Evolutionary conservation across 768 basidiomycete genomes (phyloP).

Genomic region (Collybia sordida): DNA sequence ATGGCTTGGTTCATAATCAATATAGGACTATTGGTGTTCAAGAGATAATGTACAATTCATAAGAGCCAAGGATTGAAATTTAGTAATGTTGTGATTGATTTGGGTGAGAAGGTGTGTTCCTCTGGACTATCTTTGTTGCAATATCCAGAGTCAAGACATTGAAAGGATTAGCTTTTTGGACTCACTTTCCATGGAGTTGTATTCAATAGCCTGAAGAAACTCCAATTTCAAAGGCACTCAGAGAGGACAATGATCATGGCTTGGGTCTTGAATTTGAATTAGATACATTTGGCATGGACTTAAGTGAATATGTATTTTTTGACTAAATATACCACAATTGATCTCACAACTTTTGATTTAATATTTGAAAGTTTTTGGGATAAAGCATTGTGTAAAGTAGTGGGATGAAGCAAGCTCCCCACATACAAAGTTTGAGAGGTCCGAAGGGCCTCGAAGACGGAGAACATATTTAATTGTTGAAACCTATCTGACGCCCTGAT

Average conservation of each 20-base stretch:
- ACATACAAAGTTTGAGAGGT: neutral
- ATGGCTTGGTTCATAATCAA: slow-evolving; percentile 9
- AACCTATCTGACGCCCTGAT: neutral
- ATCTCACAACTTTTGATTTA: neutral
- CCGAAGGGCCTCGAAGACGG: neutral
- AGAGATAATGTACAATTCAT: too few relatives aligned
- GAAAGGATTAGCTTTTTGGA: too few relatives aligned
- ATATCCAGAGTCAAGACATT: too few relatives aligned
- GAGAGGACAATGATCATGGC: too few relatives aligned
- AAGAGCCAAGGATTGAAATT: too few relatives aligned
- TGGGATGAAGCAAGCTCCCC: neutral
- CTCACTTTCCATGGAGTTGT: too few relatives aligned
- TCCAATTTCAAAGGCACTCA: too few relatives aligned
- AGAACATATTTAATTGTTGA: neutral
- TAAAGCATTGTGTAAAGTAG: neutral
- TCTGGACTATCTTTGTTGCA: too few relatives aligned
- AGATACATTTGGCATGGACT: neutral
- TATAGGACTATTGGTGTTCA: slow-evolving; percentile 3
- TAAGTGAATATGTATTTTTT: neutral
- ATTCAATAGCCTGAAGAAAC: too few relatives aligned
- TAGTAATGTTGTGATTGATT: too few relatives aligned
- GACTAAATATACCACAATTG: neutral
- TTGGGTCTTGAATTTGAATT: too few relatives aligned
- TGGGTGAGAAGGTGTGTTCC: too few relatives aligned
- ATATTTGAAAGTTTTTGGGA: neutral